Evolutionary conservation across 192 early-diverging fungal species (phyloP).

Genomic region (Podila horticola): DNA sequence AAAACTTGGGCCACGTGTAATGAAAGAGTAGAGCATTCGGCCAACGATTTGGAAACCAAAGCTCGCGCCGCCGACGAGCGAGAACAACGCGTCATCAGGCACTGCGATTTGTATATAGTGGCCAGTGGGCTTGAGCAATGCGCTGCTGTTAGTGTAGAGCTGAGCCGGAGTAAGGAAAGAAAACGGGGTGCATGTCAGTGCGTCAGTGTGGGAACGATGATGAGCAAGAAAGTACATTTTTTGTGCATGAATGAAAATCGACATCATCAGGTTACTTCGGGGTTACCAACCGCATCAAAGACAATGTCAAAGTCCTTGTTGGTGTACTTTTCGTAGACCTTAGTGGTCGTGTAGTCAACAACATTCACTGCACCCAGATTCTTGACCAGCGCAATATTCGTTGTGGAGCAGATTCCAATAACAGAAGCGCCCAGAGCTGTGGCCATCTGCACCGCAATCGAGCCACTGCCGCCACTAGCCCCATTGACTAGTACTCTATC

Average conservation of each 20-base stretch:
- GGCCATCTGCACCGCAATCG: slow-evolving; percentile 55
- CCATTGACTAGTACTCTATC: slow-evolving; percentile 59
- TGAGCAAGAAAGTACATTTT: background rate
- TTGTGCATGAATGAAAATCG: too few species aligned
- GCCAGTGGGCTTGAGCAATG: slow-evolving; percentile 21
- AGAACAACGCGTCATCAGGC: slow-evolving; percentile 2
- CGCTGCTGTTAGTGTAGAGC: background rate
- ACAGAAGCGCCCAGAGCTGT: slow-evolving; percentile 62
- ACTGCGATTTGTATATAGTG: slow-evolving; percentile 22
- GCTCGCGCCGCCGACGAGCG: background rate
- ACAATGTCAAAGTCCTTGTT: slow-evolving; percentile 47
- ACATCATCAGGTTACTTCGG: slow-evolving; percentile 11
- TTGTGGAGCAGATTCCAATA: slow-evolving; percentile 56
- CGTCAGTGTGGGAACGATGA: slow-evolving; percentile 9
- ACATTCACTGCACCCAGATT: slow-evolving; percentile 58
- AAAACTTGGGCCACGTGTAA: slow-evolving; percentile 21
- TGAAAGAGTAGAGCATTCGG: slow-evolving; percentile 14
- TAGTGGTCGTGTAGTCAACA: slow-evolving; percentile 61
- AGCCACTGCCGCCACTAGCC: slow-evolving; percentile 59
- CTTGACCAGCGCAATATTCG: slow-evolving; percentile 55
- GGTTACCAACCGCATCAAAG: slow-evolving; percentile 55
- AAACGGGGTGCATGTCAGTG: background rate
- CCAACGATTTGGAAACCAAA: background rate
- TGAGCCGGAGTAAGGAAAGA: background rate
- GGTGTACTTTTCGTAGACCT: slow-evolving; percentile 17